A percentile compares a stretch with the other conserved stretches of the same genome.
phyloP scores from a whole-genome alignment of 2,329 filamentous ascomycete species.

The Elsinoe arachidis region DNA sequence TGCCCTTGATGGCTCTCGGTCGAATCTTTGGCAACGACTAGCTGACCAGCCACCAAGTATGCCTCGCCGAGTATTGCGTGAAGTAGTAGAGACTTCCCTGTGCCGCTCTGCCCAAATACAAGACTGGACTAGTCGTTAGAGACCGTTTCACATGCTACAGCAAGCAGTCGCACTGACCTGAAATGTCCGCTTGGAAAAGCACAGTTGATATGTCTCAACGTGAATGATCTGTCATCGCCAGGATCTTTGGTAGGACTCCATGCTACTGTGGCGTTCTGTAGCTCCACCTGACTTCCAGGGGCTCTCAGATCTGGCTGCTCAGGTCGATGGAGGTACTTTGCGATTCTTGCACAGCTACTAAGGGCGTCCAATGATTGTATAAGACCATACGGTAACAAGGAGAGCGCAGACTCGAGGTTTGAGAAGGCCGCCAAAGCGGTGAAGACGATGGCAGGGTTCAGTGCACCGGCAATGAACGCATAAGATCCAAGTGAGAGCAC shows the following conservation, averaged over 20 bases:
- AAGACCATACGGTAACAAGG: not conserved
- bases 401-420: not conserved
- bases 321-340: not conserved
- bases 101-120: not conserved
- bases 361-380: not conserved
- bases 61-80: not conserved
- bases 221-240: not conserved
- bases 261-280: not conserved
- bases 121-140: not conserved
- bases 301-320: not conserved
- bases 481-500: not conserved
- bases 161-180: not conserved
- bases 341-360: not conserved
- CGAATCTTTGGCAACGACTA: not conserved
- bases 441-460: not conserved
- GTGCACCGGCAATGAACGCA: not conserved
- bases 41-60: not conserved
- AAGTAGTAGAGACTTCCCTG: not conserved
- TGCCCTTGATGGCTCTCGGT: not conserved
- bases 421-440: not conserved
- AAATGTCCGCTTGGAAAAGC: not conserved
- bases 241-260: not conserved
- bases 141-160: too few relatives aligned
- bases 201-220: not conserved
- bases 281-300: not conserved